phyloP scores from a whole-genome alignment of 495 filamentous ascomycete species.

The Chaetomium fimeti region DNA sequence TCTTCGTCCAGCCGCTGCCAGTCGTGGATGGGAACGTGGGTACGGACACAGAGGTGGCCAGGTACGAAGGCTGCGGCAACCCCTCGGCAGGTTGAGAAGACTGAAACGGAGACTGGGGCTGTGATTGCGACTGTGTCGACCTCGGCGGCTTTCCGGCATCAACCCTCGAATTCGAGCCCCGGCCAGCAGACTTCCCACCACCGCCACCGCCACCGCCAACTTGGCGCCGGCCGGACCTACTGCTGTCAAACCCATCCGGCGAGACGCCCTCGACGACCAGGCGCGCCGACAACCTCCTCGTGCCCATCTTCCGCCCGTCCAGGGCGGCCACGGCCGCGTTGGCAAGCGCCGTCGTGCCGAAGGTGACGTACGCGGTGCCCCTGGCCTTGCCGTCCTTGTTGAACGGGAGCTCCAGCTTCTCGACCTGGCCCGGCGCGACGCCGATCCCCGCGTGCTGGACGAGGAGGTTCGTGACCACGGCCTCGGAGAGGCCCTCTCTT shows the following conservation, averaged over 20 bases:
- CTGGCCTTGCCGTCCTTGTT: conserved; percentile 11
- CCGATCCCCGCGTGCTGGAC: background rate
- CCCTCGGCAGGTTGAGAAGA: background rate
- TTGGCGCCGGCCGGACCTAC: background rate
- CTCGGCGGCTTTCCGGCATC: background rate
- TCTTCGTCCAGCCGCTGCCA: background rate
- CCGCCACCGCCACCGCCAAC: background rate
- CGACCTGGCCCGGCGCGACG: conserved; percentile 8
- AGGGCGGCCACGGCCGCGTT: conserved; percentile 2
- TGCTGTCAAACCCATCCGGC: background rate
- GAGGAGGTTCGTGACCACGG: background rate
- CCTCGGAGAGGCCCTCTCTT: background rate
- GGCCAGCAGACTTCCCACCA: background rate
- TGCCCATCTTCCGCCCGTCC: conserved; percentile 10
- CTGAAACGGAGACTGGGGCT: background rate
- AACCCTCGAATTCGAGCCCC: background rate
- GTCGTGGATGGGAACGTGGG: background rate
- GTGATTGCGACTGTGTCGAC: background rate
- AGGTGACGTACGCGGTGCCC: conserved; percentile 22
- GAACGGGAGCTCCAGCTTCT: conserved; percentile 13
- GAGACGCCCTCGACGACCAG: conserved; percentile 11
- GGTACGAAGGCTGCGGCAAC: background rate
- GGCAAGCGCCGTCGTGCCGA: conserved; percentile 13
- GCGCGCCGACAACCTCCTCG: conserved; percentile 4
- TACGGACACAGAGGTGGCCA: background rate